Percentiles rank a stretch among this genome's conserved stretches.
phyloP scores from a whole-genome alignment of 192 early-diverging fungal species.

The Oehlia diaphana region DNA sequence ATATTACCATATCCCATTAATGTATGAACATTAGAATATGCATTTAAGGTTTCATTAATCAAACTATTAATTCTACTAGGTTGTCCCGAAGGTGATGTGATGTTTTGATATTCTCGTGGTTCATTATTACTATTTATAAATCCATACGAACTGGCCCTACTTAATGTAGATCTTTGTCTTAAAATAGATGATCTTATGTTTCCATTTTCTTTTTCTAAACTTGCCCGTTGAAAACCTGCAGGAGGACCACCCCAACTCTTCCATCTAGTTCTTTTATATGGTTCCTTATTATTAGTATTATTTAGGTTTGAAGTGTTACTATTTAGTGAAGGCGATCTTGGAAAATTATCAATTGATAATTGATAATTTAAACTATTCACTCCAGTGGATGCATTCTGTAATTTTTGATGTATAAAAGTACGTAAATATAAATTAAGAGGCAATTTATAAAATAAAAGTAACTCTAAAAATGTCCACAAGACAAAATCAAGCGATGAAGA shows the following conservation, averaged over 20 bases:
- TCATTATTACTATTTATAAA: not conserved
- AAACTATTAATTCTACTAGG: not conserved
- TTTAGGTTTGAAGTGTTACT: not conserved
- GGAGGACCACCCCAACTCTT: conserved; percentile 29
- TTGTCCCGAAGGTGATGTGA: not conserved
- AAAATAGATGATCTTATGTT: not conserved
- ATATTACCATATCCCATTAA: conserved; percentile 21
- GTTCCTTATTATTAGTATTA: not conserved
- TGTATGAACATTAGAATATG: conserved; percentile 11
- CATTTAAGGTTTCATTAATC: conserved; percentile 3
- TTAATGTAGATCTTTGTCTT: not conserved
- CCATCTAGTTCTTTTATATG: conserved; percentile 1
- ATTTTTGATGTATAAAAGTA: conserved; percentile 32
- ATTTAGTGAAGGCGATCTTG: not conserved
- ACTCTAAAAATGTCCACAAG: conserved; percentile 56
- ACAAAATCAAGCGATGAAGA: conserved; percentile 46
- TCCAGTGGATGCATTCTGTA: not conserved
- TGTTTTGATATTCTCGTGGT: conserved; percentile 1
- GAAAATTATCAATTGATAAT: not conserved
- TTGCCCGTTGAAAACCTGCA: not conserved
- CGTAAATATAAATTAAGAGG: conserved; percentile 38
- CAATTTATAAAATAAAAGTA: conserved; percentile 46
- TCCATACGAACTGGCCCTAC: not conserved
- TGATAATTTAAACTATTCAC: not conserved
- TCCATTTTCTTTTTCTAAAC: not conserved